Conservation (phyloP, 169 alveolate genomes). For the Ichthyophthirius multifiliis region DNA sequence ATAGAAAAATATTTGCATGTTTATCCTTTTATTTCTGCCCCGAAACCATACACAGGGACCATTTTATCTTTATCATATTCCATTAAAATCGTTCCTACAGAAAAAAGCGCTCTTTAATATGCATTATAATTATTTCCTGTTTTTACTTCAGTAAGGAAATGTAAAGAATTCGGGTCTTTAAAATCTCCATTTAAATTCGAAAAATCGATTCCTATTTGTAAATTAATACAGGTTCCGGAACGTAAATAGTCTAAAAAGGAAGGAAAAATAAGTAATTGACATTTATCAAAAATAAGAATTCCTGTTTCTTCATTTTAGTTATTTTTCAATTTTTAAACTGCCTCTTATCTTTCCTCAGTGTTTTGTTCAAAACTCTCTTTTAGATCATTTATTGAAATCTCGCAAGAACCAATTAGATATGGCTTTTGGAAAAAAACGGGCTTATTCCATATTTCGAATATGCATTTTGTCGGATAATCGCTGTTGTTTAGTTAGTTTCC, state of each 20-base stretch:
- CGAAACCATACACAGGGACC: slow-evolving; percentile 79
- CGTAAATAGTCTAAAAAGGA: slow-evolving; percentile 38
- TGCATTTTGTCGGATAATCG: background rate
- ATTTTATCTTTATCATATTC: slow-evolving; percentile 63
- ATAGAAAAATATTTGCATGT: background rate
- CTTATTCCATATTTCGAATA: slow-evolving; percentile 5
- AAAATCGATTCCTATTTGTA: slow-evolving; percentile 58
- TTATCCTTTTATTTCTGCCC: slow-evolving; percentile 43
- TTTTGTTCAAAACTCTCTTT: background rate
- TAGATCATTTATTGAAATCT: background rate
- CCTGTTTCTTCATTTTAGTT: background rate
- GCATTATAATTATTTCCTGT: background rate
- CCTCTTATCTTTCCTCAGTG: background rate
- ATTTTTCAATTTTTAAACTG: background rate
- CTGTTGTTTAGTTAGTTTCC: slow-evolving; percentile 13
- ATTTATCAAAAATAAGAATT: background rate
- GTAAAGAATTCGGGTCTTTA: slow-evolving; percentile 51
- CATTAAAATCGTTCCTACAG: slow-evolving; percentile 64
- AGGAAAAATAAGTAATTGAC: background rate
- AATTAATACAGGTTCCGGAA: slow-evolving; percentile 40
- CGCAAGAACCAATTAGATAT: background rate
- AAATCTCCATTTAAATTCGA: slow-evolving; percentile 76
- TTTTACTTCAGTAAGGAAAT: slow-evolving; percentile 16
- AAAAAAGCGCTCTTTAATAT: slow-evolving; percentile 58
- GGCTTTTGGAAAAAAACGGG: background rate